Evolutionary conservation across 768 basidiomycete species (phyloP).

Genomic region (Lactarius vividus): DNA sequence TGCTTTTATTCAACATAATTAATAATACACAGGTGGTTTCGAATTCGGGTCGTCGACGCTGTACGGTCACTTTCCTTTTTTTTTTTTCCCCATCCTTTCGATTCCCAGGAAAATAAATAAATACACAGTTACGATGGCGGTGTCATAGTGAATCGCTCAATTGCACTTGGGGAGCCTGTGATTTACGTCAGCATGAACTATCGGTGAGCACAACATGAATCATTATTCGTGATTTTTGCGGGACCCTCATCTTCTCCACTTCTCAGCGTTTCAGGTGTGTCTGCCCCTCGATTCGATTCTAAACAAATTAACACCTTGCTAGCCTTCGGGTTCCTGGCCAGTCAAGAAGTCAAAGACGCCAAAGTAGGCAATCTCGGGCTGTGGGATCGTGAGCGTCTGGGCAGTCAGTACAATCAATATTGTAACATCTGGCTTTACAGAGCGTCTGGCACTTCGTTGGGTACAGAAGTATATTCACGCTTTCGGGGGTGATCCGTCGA

Average conservation of each 20-base stretch:
- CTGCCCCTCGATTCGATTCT: background rate
- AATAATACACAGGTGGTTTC: background rate
- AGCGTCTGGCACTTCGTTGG: conserved; percentile 59
- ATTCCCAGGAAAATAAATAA: background rate
- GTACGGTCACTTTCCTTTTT: background rate
- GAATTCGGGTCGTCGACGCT: background rate
- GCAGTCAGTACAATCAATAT: background rate
- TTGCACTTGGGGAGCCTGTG: conserved; percentile 27
- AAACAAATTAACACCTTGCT: background rate
- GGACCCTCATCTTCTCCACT: background rate
- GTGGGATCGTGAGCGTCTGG: conserved; percentile 50
- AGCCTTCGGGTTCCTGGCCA: conserved; percentile 51
- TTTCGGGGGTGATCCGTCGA: conserved; percentile 62
- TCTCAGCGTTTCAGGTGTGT: conserved; percentile 16
- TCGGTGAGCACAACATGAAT: conserved; percentile 14
- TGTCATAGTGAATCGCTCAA: conserved; percentile 29
- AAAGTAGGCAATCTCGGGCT: conserved; percentile 61
- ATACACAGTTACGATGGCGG: conserved; percentile 5
- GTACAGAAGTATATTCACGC: conserved; percentile 58
- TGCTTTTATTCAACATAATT: background rate
- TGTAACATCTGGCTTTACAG: conserved; percentile 32
- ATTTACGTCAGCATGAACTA: conserved; percentile 33
- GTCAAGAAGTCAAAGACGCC: conserved; percentile 50
- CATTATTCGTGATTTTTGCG: background rate
- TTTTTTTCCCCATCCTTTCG: too few species aligned